Evolutionary conservation across 495 filamentous ascomycete genomes (phyloP).

Genomic region (Lineolata rhizophorae): DNA sequence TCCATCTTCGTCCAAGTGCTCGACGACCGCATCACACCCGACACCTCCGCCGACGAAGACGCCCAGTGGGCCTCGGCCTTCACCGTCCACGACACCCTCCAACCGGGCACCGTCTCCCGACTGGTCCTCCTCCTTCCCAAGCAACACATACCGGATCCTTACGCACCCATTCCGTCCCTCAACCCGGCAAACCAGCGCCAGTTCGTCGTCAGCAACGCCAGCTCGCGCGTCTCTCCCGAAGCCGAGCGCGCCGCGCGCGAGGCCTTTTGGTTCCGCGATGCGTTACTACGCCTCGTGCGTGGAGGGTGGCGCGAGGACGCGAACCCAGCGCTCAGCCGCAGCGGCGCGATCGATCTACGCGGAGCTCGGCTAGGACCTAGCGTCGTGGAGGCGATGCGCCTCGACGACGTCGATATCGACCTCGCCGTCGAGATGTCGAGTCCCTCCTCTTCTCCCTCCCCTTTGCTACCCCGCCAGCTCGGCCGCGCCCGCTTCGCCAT

Average conservation of each 20-base stretch:
- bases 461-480: conserved; percentile 19
- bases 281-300: conserved; percentile 45
- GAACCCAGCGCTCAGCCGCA: conserved; percentile 21
- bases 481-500: conserved; percentile 31
- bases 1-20: conserved; percentile 31
- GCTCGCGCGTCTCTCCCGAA: conserved; percentile 57
- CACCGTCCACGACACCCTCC: conserved; percentile 35
- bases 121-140: conserved; percentile 57
- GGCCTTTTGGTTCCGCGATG: conserved; percentile 83
- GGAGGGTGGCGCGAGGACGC: conserved; percentile 49
- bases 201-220: conserved; percentile 67
- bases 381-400: conserved; percentile 66
- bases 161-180: conserved; percentile 56
- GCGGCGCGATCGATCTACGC: conserved; percentile 54
- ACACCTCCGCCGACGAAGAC: conserved; percentile 3
- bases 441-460: too few relatives aligned
- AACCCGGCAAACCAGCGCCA: conserved; percentile 59
- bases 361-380: conserved; percentile 44
- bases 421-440: conserved; percentile 14
- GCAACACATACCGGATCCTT: conserved; percentile 52
- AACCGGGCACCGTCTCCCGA: conserved; percentile 58
- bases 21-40: not conserved
- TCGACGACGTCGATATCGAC: conserved; percentile 59
- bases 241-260: conserved; percentile 58
- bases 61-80: conserved; percentile 17